Percentiles rank a stretch among this genome's conserved stretches.
phyloP scores from a whole-genome alignment of 2,329 filamentous ascomycete genomes.

The Sporothrix inflata region DNA sequence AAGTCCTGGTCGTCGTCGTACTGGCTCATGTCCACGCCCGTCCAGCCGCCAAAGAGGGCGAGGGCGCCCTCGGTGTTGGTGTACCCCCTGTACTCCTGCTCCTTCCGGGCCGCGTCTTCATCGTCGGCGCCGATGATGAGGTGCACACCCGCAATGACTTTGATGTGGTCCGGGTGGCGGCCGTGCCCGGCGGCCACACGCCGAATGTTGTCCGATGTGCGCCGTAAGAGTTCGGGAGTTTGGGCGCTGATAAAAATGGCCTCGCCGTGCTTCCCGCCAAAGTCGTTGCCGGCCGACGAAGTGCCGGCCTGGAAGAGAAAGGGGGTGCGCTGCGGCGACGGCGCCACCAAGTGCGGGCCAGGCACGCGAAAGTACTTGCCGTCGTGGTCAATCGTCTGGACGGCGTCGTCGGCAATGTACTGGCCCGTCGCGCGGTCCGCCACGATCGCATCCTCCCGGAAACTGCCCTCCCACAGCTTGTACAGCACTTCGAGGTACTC shows the following conservation, averaged over 20 bases:
- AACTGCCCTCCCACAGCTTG: slow-evolving; percentile 32
- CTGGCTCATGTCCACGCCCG: slow-evolving; percentile 36
- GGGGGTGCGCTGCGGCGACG: slow-evolving; percentile 33
- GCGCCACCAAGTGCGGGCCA: slow-evolving; percentile 37
- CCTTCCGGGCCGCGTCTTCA: slow-evolving; percentile 10
- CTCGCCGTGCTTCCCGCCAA: slow-evolving; percentile 37
- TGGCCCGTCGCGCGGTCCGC: slow-evolving; percentile 25
- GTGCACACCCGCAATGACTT: slow-evolving; percentile 34
- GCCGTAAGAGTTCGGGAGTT: slow-evolving; percentile 27
- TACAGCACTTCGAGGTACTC: slow-evolving; percentile 36
- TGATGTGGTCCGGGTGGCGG: slow-evolving; percentile 34
- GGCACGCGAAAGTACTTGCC: slow-evolving; percentile 30
- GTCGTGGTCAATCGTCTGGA: slow-evolving; percentile 31
- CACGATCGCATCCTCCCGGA: slow-evolving; percentile 31
- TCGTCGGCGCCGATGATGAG: slow-evolving; percentile 29
- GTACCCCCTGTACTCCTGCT: slow-evolving; percentile 27
- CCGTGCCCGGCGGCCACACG: slow-evolving; percentile 38
- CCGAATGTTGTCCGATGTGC: slow-evolving; percentile 31
- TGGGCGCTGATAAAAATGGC: slow-evolving; percentile 35
- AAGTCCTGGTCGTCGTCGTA: slow-evolving; percentile 37
- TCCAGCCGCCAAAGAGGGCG: slow-evolving; percentile 37
- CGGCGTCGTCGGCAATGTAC: slow-evolving; percentile 27
- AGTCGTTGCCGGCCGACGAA: slow-evolving; percentile 34
- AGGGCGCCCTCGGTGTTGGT: slow-evolving; percentile 35
- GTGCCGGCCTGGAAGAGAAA: slow-evolving; percentile 36